Percentiles rank a stretch among this genome's conserved stretches.
phyloP scores from a whole-genome alignment of 2,329 filamentous ascomycete genomes.

The Chaetomium globosum region DNA sequence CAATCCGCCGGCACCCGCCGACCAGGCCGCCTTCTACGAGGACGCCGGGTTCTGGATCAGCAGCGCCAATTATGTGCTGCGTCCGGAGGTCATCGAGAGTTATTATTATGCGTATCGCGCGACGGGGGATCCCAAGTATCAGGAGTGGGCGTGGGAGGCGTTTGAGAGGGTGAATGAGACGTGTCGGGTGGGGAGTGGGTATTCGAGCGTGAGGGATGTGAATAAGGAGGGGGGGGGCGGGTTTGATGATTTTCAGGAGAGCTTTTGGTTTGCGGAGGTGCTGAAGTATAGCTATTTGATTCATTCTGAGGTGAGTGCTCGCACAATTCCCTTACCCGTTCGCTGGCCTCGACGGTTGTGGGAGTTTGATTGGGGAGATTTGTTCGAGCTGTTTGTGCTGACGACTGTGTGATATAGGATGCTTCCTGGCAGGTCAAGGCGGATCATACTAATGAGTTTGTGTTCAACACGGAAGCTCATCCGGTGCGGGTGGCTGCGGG shows the following conservation, averaged over 20 bases:
- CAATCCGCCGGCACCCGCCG: conserved; percentile 48
- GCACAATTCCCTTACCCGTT: too few species aligned
- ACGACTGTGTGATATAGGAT: conserved; percentile 47
- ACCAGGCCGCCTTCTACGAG: conserved; percentile 63
- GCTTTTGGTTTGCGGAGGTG: conserved; percentile 85
- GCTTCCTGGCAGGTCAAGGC: conserved; percentile 55
- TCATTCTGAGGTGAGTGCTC: conserved; percentile 51
- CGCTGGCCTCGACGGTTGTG: neutral
- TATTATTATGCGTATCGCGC: conserved; percentile 85
- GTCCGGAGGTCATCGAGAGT: conserved; percentile 81
- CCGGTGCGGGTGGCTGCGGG: conserved; percentile 42
- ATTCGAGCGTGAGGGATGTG: conserved; percentile 66
- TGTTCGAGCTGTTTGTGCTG: conserved; percentile 13
- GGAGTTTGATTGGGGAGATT: neutral
- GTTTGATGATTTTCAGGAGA: conserved; percentile 74
- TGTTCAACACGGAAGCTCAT: conserved; percentile 56
- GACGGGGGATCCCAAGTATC: conserved; percentile 74
- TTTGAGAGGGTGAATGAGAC: conserved; percentile 69
- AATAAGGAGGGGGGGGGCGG: conserved; percentile 63
- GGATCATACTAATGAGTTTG: conserved; percentile 50
- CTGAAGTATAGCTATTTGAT: conserved; percentile 83
- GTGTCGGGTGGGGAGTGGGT: conserved; percentile 67
- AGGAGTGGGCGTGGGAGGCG: conserved; percentile 81
- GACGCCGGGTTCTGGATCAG: conserved; percentile 72
- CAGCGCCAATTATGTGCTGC: conserved; percentile 64